Evolutionary conservation across 192 early-diverging fungal genomes (phyloP).

Genomic region (Backusella circina): DNA sequence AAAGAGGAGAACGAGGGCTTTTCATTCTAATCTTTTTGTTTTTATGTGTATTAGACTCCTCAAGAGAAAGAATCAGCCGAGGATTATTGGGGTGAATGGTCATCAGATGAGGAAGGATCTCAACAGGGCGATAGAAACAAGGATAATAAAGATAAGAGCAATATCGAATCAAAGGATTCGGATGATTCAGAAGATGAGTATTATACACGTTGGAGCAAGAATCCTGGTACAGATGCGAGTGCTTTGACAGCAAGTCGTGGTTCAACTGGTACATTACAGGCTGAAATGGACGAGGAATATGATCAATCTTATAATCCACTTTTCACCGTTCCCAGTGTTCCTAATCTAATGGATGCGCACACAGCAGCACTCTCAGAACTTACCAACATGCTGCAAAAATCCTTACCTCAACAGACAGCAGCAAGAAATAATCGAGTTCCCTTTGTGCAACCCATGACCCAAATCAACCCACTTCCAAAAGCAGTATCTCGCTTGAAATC

Average conservation of each 20-base stretch:
- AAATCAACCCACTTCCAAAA: conserved; percentile 28
- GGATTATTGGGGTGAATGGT: conserved; percentile 41
- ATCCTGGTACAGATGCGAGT: conserved; percentile 28
- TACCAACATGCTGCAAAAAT: conserved; percentile 26
- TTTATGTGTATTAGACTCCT: background rate
- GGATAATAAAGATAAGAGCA: background rate
- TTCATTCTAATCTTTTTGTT: background rate
- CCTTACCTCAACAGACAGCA: conserved; percentile 11
- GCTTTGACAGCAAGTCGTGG: background rate
- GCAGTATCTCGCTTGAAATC: conserved; percentile 8
- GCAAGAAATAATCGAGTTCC: background rate
- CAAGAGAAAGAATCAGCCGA: conserved; percentile 21
- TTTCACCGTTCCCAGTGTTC: conserved; percentile 36
- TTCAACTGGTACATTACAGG: conserved; percentile 1
- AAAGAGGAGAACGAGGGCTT: background rate
- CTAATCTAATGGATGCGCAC: conserved; percentile 34
- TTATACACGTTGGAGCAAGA: conserved; percentile 30
- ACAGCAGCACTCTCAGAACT: conserved; percentile 25
- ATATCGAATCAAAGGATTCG: background rate
- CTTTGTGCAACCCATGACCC: background rate
- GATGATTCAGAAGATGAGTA: conserved; percentile 34
- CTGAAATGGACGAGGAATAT: conserved; percentile 39
- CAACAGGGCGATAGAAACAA: background rate
- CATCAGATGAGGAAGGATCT: conserved; percentile 25
- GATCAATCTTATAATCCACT: conserved; percentile 37